phyloP scores from a whole-genome alignment of 306 rosid species.

The Lotus japonicus region DNA sequence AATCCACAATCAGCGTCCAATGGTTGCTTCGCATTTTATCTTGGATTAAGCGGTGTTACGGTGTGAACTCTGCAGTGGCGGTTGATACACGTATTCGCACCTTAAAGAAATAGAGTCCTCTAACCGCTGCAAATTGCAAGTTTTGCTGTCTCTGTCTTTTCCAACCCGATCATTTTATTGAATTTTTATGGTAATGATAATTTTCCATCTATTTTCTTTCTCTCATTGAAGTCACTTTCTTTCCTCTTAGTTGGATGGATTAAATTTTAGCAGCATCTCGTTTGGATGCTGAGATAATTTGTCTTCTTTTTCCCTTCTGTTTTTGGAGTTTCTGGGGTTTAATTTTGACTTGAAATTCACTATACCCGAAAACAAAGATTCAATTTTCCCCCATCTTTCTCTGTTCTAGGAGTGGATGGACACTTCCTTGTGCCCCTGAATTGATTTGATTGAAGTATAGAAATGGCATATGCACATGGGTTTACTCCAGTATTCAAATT shows the following conservation, averaged over 20 bases:
- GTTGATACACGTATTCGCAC: not conserved
- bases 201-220: not conserved
- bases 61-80: not conserved
- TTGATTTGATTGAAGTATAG: not conserved
- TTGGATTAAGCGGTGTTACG: too few species aligned
- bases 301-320: not conserved
- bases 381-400: constrained; percentile 7
- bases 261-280: constrained; percentile 3
- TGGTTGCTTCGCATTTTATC: too few species aligned
- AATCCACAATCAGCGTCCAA: too few species aligned
- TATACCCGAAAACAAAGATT: constrained; percentile 20
- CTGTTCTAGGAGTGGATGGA: not conserved
- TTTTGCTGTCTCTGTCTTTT: not conserved
- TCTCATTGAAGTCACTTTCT: not conserved
- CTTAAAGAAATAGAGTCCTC: not conserved
- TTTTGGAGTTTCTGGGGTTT: constrained; percentile 8
- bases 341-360: constrained; percentile 2
- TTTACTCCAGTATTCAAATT: constrained; percentile 36
- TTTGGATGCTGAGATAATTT: constrained; percentile 30
- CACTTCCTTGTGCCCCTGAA: constrained; percentile 18
- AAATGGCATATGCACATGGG: constrained; percentile 63
- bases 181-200: not conserved
- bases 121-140: not conserved
- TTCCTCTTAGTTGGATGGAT: constrained; percentile 9
- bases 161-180: not conserved